Evolutionary conservation across 225 moss, liverwort and hornwort genomes (phyloP).

Genomic region (Thuidium tamariscinum): DNA sequence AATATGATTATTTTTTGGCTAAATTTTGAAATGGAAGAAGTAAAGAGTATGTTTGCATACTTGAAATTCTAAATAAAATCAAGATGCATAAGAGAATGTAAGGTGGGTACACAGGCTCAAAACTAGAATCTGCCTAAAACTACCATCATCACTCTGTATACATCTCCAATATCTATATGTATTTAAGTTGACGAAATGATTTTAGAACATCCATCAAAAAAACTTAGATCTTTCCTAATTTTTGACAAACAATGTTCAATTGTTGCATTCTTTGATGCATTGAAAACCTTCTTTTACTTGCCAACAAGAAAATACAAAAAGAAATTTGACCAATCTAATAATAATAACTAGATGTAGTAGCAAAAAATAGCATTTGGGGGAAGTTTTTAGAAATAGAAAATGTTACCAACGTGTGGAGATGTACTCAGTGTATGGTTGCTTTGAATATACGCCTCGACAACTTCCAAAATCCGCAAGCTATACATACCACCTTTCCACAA

Average conservation of each 20-base stretch:
- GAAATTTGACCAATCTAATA: neutral
- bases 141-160: too few relatives aligned
- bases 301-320: neutral
- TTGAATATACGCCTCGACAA: slow-evolving; percentile 94
- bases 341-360: neutral
- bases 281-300: neutral
- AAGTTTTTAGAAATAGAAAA: neutral
- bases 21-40: neutral
- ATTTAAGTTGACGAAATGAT: neutral
- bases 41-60: neutral
- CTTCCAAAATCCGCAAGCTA: slow-evolving; percentile 99
- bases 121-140: neutral
- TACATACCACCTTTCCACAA: slow-evolving; percentile 1
- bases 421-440: slow-evolving; percentile 93
- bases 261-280: neutral
- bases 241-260: neutral
- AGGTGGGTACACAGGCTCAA: neutral
- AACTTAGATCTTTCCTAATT: neutral
- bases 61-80: neutral
- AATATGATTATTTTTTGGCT: neutral
- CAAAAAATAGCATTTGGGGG: neutral
- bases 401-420: slow-evolving; percentile 92
- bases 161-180: neutral
- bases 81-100: neutral
- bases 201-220: neutral